Base-by-base conservation (phyloP, 1,284 basidiomycete species). In the Psilocybe mexicana region DNA sequence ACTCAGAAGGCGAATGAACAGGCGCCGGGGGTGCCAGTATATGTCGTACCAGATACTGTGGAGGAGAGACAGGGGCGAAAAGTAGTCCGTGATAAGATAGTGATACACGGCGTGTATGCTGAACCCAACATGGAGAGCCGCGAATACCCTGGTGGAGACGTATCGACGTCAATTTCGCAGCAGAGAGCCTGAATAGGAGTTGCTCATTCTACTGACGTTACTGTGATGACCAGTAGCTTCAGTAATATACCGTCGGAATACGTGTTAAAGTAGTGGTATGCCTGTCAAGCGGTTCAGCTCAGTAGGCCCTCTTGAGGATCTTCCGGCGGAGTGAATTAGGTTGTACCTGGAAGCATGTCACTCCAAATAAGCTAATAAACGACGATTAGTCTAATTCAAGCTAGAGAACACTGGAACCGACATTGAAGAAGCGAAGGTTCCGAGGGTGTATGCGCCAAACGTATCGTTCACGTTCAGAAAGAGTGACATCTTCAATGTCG, bases 21-120 rank as follows among this genome's bases (percentile, higher is more conserved):
- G 30, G 30, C 30, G 30, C 4, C 30, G 30, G 42, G 36, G 8
- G 10, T 12, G 7, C n/a, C 26, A 36, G 24, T 5, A 24, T 38
- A 47, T 6, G 43, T 67, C 78, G 40, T 52, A 82, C 82, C 82
- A 84, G 6, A 78, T 69, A 1, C 75, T 76, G n/a, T 60, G 57
- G 4, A 60, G 3, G 28, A 83, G 70, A 6, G 78, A 74, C 1
- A 66, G 3, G 2, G 76, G 75, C 54, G 78, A 76, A 53, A 76
- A 60, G 61, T 74, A 83, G 65, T 82, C 81, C 14, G 65, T 67
- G 14, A 84, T 77, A 23, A 83, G 72, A 59, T 84, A 84, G 63
- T 73, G 72, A 61, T 84, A 84, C 57, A 82, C 68, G 62, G 79
- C 71, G 63, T 83, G 79, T 55, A 74, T 72, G 45, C 76, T 77